A percentile compares a stretch with the other conserved stretches of the same genome.
These are phyloP conservation scores for Monilinia laxa DNA, from an alignment of 2,329 filamentous ascomycete genomes.

Conservation along the genomic window DNA sequence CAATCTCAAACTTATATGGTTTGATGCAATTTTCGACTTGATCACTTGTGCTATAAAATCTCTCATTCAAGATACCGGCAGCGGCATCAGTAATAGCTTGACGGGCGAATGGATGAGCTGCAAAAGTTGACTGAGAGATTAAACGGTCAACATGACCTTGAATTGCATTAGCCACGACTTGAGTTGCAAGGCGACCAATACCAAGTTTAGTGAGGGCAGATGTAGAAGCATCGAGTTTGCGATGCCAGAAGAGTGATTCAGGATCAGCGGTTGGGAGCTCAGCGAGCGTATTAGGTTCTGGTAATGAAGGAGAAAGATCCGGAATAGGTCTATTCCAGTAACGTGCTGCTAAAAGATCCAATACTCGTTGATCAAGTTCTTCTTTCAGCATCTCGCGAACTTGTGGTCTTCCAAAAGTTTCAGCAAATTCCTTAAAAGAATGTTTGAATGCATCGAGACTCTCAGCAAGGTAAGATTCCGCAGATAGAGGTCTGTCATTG, in stretches of 20 bases:
- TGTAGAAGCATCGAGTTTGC: conserved; percentile 89
- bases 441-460: conserved; percentile 96
- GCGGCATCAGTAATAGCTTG: conserved; percentile 92
- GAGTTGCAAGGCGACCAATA: conserved; percentile 88
- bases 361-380: conserved; percentile 89
- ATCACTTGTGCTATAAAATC: conserved; percentile 95
- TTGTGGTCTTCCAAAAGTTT: conserved; percentile 83
- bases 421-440: conserved; percentile 90
- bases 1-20: conserved; percentile 97
- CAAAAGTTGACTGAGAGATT: conserved; percentile 78
- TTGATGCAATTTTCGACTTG: conserved; percentile 99
- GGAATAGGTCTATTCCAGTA: conserved; percentile 97
- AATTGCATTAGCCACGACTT: conserved; percentile 83
- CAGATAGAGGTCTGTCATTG: conserved; percentile 90
- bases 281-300: conserved; percentile 69
- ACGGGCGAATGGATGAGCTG: conserved; percentile 85
- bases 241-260: conserved; percentile 85
- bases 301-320: conserved; percentile 67
- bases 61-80: conserved; percentile 84
- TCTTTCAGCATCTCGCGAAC: conserved; percentile 87
- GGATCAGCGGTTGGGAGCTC: conserved; percentile 83
- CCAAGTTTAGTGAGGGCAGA: conserved; percentile 91
- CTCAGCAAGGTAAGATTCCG: conserved; percentile 94
- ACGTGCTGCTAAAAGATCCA: conserved; percentile 86
- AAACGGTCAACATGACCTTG: conserved; percentile 80